A percentile compares a stretch with the other conserved stretches of the same genome.
These are phyloP conservation scores for Blepharisma undulans DNA, from an alignment of 169 alveolate genomes.

Conservation along the genomic window DNA sequence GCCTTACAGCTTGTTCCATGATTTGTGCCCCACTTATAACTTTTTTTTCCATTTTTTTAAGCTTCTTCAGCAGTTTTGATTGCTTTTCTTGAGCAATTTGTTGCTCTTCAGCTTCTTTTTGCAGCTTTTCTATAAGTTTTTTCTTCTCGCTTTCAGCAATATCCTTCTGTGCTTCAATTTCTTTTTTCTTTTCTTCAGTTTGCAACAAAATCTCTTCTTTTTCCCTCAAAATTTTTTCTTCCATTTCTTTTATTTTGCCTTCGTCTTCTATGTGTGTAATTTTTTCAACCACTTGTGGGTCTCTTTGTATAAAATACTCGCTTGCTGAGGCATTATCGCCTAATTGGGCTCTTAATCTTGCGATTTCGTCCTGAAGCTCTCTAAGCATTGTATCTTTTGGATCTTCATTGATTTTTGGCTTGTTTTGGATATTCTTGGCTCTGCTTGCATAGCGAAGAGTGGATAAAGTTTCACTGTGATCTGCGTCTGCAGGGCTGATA, in stretches of 20 bases:
- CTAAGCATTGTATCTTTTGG: slow-evolving; percentile 87
- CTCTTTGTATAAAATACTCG: not conserved
- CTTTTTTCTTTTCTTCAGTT: slow-evolving; percentile 57
- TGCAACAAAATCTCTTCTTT: slow-evolving; percentile 59
- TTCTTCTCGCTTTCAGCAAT: slow-evolving; percentile 83
- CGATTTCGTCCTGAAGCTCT: slow-evolving; percentile 85
- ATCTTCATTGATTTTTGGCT: slow-evolving; percentile 91
- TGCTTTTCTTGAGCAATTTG: slow-evolving; percentile 68
- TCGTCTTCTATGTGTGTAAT: slow-evolving; percentile 61
- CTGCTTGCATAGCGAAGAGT: slow-evolving; percentile 91
- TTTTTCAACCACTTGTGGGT: slow-evolving; percentile 56
- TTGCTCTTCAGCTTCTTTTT: slow-evolving; percentile 68
- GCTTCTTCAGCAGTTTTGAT: slow-evolving; percentile 72
- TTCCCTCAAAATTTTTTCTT: slow-evolving; percentile 66
- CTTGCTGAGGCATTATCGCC: slow-evolving; percentile 36
- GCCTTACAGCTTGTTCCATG: slow-evolving; percentile 53
- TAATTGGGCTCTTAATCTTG: slow-evolving; percentile 67
- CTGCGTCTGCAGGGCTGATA: slow-evolving; percentile 91
- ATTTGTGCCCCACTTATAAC: slow-evolving; percentile 70
- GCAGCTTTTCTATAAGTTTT: slow-evolving; percentile 63
- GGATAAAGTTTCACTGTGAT: slow-evolving; percentile 91
- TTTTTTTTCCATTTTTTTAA: slow-evolving; percentile 84
- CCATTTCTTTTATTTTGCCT: slow-evolving; percentile 66
- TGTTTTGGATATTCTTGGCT: slow-evolving; percentile 89
- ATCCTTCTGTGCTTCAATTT: slow-evolving; percentile 62